Evolutionary conservation across 108 stramenopile genomes (phyloP).

Genomic region (Cyclostephanos invisitatus): DNA sequence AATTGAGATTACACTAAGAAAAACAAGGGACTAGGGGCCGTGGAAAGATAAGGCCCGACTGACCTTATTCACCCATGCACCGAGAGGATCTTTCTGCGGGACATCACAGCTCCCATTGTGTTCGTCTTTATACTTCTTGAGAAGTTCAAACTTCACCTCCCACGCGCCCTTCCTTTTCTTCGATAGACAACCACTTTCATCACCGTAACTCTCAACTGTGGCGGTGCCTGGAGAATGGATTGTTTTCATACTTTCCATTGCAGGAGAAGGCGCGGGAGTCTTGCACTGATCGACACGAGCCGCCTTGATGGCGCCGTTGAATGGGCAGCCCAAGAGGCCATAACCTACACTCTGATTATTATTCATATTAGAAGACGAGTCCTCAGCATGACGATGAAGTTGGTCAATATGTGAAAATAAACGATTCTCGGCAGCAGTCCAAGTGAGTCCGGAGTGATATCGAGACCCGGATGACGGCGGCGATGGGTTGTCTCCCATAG

Average conservation of each 20-base stretch:
- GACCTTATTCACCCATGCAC: slow-evolving; percentile 22
- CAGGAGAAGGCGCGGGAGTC: not conserved
- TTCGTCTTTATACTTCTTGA: slow-evolving; percentile 10
- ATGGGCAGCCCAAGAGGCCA: not conserved
- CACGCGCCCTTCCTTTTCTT: not conserved
- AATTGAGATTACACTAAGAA: not conserved
- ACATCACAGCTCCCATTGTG: slow-evolving; percentile 14
- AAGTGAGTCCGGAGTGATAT: not conserved
- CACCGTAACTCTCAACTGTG: not conserved
- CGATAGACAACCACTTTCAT: not conserved
- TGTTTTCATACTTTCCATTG: not conserved
- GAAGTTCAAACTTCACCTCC: slow-evolving; percentile 2
- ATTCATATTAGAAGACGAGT: too few relatives aligned
- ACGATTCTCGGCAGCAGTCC: not conserved
- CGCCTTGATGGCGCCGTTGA: not conserved
- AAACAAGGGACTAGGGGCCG: not conserved
- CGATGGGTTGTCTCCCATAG: too few relatives aligned
- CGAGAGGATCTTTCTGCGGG: slow-evolving; percentile 11
- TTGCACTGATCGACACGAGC: not conserved
- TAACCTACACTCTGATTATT: not conserved
- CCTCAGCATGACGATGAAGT: not conserved
- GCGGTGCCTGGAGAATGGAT: not conserved
- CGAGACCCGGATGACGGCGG: too few relatives aligned
- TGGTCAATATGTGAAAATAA: not conserved
- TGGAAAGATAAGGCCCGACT: not conserved